Evolutionary conservation across 75 land plant genomes (phyloP).

Genomic region (Pinus albicaulis): DNA sequence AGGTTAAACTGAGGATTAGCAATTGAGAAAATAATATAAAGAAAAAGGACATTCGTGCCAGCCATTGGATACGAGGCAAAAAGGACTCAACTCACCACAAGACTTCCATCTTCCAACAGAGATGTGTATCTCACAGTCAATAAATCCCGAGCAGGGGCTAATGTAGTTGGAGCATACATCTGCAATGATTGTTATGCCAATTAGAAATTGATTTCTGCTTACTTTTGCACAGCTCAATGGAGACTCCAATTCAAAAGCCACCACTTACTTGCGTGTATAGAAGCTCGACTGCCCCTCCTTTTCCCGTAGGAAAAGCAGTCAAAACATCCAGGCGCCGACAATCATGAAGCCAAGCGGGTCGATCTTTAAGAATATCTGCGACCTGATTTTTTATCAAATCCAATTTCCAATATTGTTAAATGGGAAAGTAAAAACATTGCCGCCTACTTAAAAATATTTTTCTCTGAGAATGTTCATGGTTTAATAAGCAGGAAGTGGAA

Average conservation of each 20-base stretch:
- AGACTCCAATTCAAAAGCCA: background rate
- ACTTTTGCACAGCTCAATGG: background rate
- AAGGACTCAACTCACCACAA: conserved; percentile 53
- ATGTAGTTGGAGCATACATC: conserved; percentile 84
- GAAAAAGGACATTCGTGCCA: too few species aligned
- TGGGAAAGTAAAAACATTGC: background rate
- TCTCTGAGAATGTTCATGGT: background rate
- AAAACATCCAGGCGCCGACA: conserved; percentile 39
- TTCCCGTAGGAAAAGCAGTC: conserved; percentile 38
- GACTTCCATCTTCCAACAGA: conserved; percentile 71
- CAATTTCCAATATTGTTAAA: background rate
- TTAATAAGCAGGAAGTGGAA: background rate
- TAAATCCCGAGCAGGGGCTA: conserved; percentile 83
- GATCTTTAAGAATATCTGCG: conserved; percentile 38
- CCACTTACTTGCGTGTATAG: conserved; percentile 41
- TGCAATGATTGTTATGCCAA: conserved; percentile 7
- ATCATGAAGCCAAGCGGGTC: conserved; percentile 46
- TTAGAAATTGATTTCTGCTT: background rate
- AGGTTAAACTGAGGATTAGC: background rate
- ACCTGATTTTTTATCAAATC: conserved; percentile 13
- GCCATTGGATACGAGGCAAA: background rate
- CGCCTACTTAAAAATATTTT: too few species aligned
- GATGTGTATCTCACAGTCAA: conserved; percentile 75
- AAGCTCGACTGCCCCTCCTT: conserved; percentile 47
- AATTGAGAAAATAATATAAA: too few species aligned